A percentile compares a stretch with the other conserved stretches of the same genome.
Conservation (phyloP, 345 rosid species). For the Jatropha curcas region DNA sequence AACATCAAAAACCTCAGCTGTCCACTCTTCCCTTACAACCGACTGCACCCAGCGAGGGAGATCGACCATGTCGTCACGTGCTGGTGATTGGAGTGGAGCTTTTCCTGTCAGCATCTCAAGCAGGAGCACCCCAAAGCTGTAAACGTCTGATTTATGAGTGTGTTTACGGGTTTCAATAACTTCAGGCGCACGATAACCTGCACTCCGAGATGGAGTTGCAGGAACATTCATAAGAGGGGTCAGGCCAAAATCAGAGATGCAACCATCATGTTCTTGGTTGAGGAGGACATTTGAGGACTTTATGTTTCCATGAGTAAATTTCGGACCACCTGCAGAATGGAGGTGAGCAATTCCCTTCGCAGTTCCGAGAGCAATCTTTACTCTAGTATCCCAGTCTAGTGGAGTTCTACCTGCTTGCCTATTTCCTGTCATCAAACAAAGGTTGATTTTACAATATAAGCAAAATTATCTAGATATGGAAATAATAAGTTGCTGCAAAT, state of each 20-base stretch:
- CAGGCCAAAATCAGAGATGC: slow-evolving; percentile 70
- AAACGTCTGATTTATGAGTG: slow-evolving; percentile 67
- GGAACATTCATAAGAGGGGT: slow-evolving; percentile 68
- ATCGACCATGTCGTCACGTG: slow-evolving; percentile 70
- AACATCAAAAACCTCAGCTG: slow-evolving; percentile 82
- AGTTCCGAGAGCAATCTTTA: slow-evolving; percentile 61
- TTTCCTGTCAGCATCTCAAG: slow-evolving; percentile 84
- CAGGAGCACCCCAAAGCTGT: slow-evolving; percentile 73
- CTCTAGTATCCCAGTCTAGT: slow-evolving; percentile 70
- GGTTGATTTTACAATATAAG: slow-evolving; percentile 7
- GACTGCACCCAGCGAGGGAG: slow-evolving; percentile 93
- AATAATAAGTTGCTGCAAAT: background rate
- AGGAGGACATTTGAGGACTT: slow-evolving; percentile 82
- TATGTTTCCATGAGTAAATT: slow-evolving; percentile 78
- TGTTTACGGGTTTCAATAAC: slow-evolving; percentile 73
- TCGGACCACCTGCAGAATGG: slow-evolving; percentile 68
- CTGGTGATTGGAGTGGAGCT: slow-evolving; percentile 69
- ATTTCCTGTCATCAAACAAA: slow-evolving; percentile 46
- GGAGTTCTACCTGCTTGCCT: slow-evolving; percentile 55
- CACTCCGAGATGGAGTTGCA: slow-evolving; percentile 51
- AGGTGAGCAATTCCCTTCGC: slow-evolving; percentile 77
- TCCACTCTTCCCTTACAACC: slow-evolving; percentile 90
- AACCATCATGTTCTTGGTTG: slow-evolving; percentile 50
- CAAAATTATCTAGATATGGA: background rate
- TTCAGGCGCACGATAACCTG: slow-evolving; percentile 80